Evolutionary conservation across 306 rosid species (phyloP), one percentile per base, ranked within the genome.

Genomic region (Urtica urens): DNA sequence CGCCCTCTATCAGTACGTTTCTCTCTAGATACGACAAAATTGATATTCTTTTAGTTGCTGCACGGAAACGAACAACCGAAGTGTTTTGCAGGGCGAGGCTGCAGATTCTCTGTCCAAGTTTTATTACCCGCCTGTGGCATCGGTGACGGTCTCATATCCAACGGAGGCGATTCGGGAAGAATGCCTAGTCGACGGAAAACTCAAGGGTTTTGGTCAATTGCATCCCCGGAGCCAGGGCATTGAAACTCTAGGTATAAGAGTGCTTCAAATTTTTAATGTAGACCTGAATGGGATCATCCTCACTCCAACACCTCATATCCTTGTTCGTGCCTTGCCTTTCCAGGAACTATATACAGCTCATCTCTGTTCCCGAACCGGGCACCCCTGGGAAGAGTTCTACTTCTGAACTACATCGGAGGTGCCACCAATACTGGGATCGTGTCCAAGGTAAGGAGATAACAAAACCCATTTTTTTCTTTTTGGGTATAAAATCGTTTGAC

Each of bases 171-270:
- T 90, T 58, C 70, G 87, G 51, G 65, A 67, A 29, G 99, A 90
- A 49, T 71, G 94, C 76, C 60, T 90, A 57, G 72, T 81, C 40
- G 87, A 79, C 58, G 92, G 95, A 38, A 85, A 85, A 50, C 63
- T 90, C 48, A 85, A 79, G 70, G 99, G 99, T 41, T 90, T 90
- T 53, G 95, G 99, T 50, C 99, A 90, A 67, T 70, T 90, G 74
- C 94, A 85, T 64, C 99, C 99, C 20, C 99, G 99, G 40, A 77
- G 81, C 75, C 95, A 90, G 66, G 94, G 99, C 66, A 85, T 90
- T 64, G 85, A 86, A 70, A 90, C 94, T 46, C 76, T 90, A 78
- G 99, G 95, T 85, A 28, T 59, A 64, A 38, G 48, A 31, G 40
- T 16, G 56, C 50, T 53, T 58, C n/a, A n/a, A n/a, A n/a, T n/a